Base-by-base conservation (phyloP, 352 stramenopile genomes). In the Blastocystis sp. region DNA sequence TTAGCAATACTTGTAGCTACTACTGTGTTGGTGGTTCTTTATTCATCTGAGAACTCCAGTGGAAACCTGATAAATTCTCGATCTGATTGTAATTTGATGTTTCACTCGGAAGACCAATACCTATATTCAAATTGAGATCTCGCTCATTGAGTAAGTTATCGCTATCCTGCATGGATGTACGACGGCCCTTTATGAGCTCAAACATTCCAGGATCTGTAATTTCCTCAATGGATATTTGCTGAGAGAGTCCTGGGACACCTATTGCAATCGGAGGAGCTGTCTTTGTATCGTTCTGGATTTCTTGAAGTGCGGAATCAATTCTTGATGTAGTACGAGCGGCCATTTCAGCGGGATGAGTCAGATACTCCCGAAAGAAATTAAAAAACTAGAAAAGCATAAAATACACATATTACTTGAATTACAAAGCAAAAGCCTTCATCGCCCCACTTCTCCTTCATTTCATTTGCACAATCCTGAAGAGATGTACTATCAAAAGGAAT, bases 381-480 rank as follows among this genome's bases (percentile, higher is more conserved):
- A 80, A 80, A 47, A 80, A 80, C 70, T 80, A 66, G 37, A 37
- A 61, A 66, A 23, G 13, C 2, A 61, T n/a, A 7, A 20, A 47
- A 11, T 15, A 20, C 9, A 3, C 5, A 4, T n/a, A n/a, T 7
- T 37, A 80, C 70, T 53, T 80, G 70, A 23, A 80, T 80, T 8
- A 80, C 43, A 37, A 80, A 80, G 54, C 70, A 80, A 47, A 80
- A 80, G 41, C 47, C 47, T 37, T 80, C 70, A 39, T 80, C 70
- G 20, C 70, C 70, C 43, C 62, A 53, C 70, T 80, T 80, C 34
- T 64, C 13, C 47, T 23, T 61, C 47, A 80, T 61, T 4, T 80
- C 70, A 37, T 80, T 41, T 20, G 47, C 29, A 39, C 26, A 47
- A 23, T 80, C 70, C 34, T 80, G 70, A 18, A 66, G 45, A 18